These are phyloP conservation scores for Phaseolus coccineus DNA, from an alignment of 331 rosid species.

Conservation along the genomic window DNA sequence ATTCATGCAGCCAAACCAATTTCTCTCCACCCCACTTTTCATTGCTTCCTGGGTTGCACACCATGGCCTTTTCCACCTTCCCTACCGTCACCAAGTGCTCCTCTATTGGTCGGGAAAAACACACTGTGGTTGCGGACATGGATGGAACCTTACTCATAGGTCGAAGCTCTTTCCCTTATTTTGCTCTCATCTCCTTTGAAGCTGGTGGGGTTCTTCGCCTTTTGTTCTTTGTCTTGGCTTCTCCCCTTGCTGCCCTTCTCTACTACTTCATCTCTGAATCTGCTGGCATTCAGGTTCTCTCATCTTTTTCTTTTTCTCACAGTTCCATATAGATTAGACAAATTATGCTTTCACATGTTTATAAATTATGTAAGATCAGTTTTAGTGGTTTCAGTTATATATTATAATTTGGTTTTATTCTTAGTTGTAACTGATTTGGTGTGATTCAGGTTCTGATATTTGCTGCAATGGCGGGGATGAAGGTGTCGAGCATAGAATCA, in stretches of 20 bases:
- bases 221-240: slow-evolving; percentile 55
- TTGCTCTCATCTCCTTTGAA: slow-evolving; percentile 76
- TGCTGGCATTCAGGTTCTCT: slow-evolving; percentile 72
- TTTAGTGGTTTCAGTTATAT: no score
- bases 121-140: slow-evolving; percentile 75
- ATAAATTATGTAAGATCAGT: no score
- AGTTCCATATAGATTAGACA: no score
- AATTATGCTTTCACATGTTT: no score
- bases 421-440: no score
- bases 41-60: not conserved
- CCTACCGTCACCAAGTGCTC: slow-evolving; percentile 56
- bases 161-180: slow-evolving; percentile 82
- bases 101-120: slow-evolving; percentile 64
- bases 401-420: no score
- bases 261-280: slow-evolving; percentile 78
- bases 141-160: slow-evolving; percentile 82
- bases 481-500: slow-evolving; percentile 61
- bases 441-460: slow-evolving; percentile 56
- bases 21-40: no score
- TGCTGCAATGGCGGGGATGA: slow-evolving; percentile 64
- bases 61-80: slow-evolving; percentile 47
- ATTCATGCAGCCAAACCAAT: not conserved
- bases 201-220: slow-evolving; percentile 77
- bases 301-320: slow-evolving; percentile 34
- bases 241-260: slow-evolving; percentile 70